Conservation (phyloP, 176 grass and related monocot species). For the Miscanthus lutarioriparius region DNA sequence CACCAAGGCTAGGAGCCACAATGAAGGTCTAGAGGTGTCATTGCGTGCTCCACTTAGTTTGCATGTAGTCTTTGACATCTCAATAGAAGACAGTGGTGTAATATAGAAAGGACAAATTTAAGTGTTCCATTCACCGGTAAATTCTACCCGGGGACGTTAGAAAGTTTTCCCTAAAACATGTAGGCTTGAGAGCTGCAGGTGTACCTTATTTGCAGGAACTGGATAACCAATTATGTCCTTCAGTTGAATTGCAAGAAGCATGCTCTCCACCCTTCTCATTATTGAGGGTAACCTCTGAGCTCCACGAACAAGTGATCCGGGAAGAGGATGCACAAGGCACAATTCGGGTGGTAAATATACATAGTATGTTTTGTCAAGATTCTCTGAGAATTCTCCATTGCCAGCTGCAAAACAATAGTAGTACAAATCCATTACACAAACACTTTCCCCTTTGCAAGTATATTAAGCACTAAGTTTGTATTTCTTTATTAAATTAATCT, state of each 20-base stretch:
- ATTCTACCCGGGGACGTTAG: background rate
- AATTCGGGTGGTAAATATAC: conserved; percentile 96
- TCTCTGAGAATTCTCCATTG: conserved; percentile 76
- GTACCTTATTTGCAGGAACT: conserved; percentile 81
- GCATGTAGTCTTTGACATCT: conserved; percentile 29
- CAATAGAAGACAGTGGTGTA: background rate
- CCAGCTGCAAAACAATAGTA: conserved; percentile 53
- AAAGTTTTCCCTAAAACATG: background rate
- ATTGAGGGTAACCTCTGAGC: conserved; percentile 96
- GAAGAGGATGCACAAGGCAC: conserved; percentile 92
- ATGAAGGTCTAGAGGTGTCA: background rate
- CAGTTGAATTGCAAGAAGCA: conserved; percentile 98
- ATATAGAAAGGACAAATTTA: conserved; percentile 3
- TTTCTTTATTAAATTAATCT: conserved; percentile 22
- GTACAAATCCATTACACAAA: conserved; percentile 25
- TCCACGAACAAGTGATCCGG: conserved; percentile 82
- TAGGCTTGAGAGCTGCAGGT: background rate
- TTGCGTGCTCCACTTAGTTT: background rate
- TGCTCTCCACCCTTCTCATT: conserved; percentile 98
- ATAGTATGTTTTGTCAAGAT: conserved; percentile 97
- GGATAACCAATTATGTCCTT: conserved; percentile 91
- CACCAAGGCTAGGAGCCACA: conserved; percentile 18
- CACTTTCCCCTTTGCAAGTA: background rate
- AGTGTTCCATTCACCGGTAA: background rate
- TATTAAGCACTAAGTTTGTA: background rate